Conservation (phyloP, 768 basidiomycete genomes). For the Vararia minispora region DNA sequence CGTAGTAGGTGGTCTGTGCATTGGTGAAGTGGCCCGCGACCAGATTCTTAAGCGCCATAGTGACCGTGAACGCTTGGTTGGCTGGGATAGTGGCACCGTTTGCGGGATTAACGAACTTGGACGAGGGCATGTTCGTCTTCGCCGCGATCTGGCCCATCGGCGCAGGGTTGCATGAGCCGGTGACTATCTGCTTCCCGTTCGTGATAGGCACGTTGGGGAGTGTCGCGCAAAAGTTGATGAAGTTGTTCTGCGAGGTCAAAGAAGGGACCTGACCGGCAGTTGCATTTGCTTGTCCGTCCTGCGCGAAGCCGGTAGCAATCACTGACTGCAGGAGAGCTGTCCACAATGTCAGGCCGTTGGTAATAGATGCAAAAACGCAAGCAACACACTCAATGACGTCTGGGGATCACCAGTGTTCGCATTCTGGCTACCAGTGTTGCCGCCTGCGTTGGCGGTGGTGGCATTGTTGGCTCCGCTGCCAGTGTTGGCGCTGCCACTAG, state of each 20-base stretch:
- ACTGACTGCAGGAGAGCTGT: slow-evolving; percentile 34
- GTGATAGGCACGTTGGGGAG: slow-evolving; percentile 40
- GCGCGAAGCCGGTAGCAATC: slow-evolving; percentile 42
- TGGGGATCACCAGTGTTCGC: slow-evolving; percentile 29
- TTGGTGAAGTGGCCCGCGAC: slow-evolving; percentile 51
- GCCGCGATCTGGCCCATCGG: slow-evolving; percentile 51
- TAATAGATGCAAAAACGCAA: background rate
- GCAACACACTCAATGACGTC: slow-evolving; percentile 26
- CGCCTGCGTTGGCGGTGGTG: slow-evolving; percentile 9
- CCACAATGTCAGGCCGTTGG: background rate
- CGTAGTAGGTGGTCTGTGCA: slow-evolving; percentile 37
- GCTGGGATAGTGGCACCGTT: slow-evolving; percentile 35
- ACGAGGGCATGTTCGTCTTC: slow-evolving; percentile 36
- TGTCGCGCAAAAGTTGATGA: slow-evolving; percentile 56
- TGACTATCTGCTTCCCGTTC: slow-evolving; percentile 41
- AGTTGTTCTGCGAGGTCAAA: slow-evolving; percentile 59
- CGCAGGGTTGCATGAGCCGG: slow-evolving; percentile 48
- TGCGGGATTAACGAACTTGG: slow-evolving; percentile 38
- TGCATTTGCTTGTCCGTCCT: slow-evolving; percentile 32
- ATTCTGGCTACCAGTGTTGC: slow-evolving; percentile 5
- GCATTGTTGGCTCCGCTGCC: slow-evolving; percentile 6
- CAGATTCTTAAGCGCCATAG: slow-evolving; percentile 33
- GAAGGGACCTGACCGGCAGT: slow-evolving; percentile 41
- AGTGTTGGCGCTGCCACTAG: slow-evolving; percentile 2
- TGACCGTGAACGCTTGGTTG: slow-evolving; percentile 41